phyloP scores from a whole-genome alignment of 2,329 filamentous ascomycete genomes.

The Microcyclospora tardicrescens region DNA sequence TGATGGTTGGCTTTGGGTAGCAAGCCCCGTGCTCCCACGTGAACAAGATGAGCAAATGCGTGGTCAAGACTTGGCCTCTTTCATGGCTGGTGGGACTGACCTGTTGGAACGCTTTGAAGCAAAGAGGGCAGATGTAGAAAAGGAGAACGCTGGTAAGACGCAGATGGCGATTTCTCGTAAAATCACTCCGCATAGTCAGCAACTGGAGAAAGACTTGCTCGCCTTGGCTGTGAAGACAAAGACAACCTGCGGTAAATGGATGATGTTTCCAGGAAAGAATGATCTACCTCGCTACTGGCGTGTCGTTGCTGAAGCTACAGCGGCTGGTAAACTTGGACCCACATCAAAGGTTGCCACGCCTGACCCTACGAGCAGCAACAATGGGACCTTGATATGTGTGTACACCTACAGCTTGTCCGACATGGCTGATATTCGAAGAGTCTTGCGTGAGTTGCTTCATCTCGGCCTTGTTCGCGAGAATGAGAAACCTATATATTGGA shows the following conservation, averaged over 20 bases:
- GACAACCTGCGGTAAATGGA: slow-evolving; percentile 63
- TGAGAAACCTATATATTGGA: slow-evolving; percentile 57
- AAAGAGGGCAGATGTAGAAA: slow-evolving; percentile 37
- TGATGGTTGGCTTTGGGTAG: slow-evolving; percentile 60
- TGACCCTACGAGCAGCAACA: slow-evolving; percentile 23
- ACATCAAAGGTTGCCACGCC: slow-evolving; percentile 59
- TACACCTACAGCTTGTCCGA: slow-evolving; percentile 68
- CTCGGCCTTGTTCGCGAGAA: slow-evolving; percentile 43
- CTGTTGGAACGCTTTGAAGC: slow-evolving; percentile 40
- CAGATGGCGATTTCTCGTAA: slow-evolving; percentile 26
- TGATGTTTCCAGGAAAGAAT: slow-evolving; percentile 49
- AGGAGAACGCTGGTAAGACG: slow-evolving; percentile 37
- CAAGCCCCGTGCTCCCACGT: slow-evolving; percentile 42
- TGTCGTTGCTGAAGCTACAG: slow-evolving; percentile 52
- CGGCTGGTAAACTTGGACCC: slow-evolving; percentile 56
- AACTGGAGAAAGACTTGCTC: slow-evolving; percentile 43
- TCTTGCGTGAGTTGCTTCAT: slow-evolving; percentile 47
- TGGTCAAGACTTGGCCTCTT: slow-evolving; percentile 34
- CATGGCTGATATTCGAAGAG: slow-evolving; percentile 52
- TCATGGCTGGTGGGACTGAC: slow-evolving; percentile 42
- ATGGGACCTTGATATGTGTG: slow-evolving; percentile 53
- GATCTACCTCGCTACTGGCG: slow-evolving; percentile 54
- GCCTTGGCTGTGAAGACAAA: slow-evolving; percentile 46
- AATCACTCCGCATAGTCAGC: slow-evolving; percentile 30
- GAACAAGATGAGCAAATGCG: slow-evolving; percentile 28